Base-by-base conservation (phyloP, 1,139 yeast species). In the Candida tetrigidarum region DNA sequence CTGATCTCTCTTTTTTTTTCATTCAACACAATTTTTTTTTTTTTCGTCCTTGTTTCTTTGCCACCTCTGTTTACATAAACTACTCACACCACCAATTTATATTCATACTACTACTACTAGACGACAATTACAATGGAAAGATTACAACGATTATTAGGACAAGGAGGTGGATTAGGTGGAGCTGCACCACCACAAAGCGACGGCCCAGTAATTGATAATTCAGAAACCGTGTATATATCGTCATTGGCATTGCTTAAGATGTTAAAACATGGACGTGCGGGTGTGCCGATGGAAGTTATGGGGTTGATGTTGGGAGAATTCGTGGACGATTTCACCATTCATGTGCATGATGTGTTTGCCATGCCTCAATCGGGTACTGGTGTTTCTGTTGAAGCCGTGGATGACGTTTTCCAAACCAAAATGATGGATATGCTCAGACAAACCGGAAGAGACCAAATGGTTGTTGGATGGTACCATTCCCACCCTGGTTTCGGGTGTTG, bases 211-310 rank as follows among this genome's bases (percentile, higher is more conserved):
- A 89, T 92, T 47, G 99, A 93, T 67, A 92, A 93, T 59, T 86
- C 96, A 28, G 99, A 93, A 69, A 92, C 98, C 1, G 97, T 93
- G 8, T 91, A 93, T 68, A 91, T 95, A 48, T 93, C 99, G 29
- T 91, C 98, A 30, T 78, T 95, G 58, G 99, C 99, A 2, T 74
- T 95, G 48, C 76, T 95, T 51, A 95, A 95, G 68, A 93, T 93
- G 99, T 81, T 93, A 62, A 93, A 92, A 67, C 99, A 93, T 63
- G 98, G 99, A 38, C 80, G 98, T 60, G 98, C 99, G 1, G 99
- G 99, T 62, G 99, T 95, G 45, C 99, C 99, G 14, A 95, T 95
- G 99, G 99, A 95, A 73, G 99, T 95, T 41, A 95, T 95, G 99
- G 99, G 99, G 3, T 78, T 95, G 54, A 95, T 95, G 99, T 80